Evolutionary conservation across 306 rosid species (phyloP), one percentile per base, ranked within the genome.

Genomic region (Fragaria ananassa): DNA sequence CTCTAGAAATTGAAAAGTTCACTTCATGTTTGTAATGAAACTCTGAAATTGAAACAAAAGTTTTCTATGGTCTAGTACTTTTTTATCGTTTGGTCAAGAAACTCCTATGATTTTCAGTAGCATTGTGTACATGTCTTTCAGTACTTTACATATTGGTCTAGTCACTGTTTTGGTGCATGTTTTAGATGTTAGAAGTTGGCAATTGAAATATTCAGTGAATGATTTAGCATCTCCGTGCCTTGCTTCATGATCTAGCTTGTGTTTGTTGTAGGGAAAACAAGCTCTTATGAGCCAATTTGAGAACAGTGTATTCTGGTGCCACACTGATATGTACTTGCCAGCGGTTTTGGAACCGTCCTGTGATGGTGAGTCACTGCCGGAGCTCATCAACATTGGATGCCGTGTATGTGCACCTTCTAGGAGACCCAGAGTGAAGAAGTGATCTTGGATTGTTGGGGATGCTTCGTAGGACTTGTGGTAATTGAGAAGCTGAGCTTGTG

Each of bases 251-350:
- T 42, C 8, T 50, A 31, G 35, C 21, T 51, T 53, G 25, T 27
- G 34, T 66, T 25, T 49, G 6, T 45, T 62, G 19, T 68, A 90
- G 96, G 93, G 97, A 0, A 85, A 68, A 49, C 78, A 58, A 3
- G 70, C 67, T 0, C n/a, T 90, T 27, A 7, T 6, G 21, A 19
- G 13, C 5, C 77, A 53, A 11, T 93, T 88, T 49, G 11, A 41
- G 54, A 19, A 41, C 31, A 90, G 89, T 56, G 15, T 71, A 0
- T 93, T 93, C 57, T 63, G 83, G 74, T 87, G 96, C 44, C 31
- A 68, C 10, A n/a, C 72, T 0, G 74, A 63, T n/a, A 71, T 79
- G 2, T 89, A 81, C 29, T 62, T 87, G 12, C 97, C 97, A 0
- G 74, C 76, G 10, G 72, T 75, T 11, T 77, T 71, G 5, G 57